A percentile compares a stretch with the other conserved stretches of the same genome.
These are phyloP conservation scores for Maudiozyma humilis DNA, from an alignment of 1,139 yeast genomes.

Conservation along the genomic window DNA sequence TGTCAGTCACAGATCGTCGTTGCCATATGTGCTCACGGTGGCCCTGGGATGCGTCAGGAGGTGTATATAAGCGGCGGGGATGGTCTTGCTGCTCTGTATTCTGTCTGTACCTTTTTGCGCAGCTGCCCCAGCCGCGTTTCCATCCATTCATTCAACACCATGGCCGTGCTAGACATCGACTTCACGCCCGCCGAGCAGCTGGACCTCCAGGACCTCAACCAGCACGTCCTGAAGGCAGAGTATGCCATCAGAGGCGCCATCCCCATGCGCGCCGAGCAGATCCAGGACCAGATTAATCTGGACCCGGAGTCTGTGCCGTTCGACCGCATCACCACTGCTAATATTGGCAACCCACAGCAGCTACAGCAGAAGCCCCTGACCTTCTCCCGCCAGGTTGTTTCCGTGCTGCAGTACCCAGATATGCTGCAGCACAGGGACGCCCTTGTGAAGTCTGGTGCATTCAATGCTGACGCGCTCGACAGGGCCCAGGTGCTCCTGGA, in stretches of 20 bases:
- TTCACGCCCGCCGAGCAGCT: constrained; percentile 29
- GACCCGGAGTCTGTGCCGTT: constrained; percentile 64
- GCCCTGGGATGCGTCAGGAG: too few relatives aligned
- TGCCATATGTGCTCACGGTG: constrained; percentile 2
- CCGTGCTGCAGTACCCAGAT: constrained; percentile 77
- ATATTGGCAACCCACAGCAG: constrained; percentile 96
- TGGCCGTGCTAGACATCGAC: constrained; percentile 1
- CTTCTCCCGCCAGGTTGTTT: constrained; percentile 82
- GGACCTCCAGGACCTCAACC: constrained; percentile 52
- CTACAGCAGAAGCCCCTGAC: constrained; percentile 87
- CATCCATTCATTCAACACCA: too few relatives aligned
- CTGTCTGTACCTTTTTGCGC: too few relatives aligned
- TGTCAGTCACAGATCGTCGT: neutral
- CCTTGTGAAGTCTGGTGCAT: constrained; percentile 31
- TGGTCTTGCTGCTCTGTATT: too few relatives aligned
- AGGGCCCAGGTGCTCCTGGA: constrained; percentile 57
- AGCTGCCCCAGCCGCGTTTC: too few relatives aligned
- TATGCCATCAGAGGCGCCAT: constrained; percentile 92
- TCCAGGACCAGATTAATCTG: constrained; percentile 46
- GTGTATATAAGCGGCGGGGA: too few relatives aligned
- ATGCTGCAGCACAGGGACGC: constrained; percentile 34
- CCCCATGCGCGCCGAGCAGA: constrained; percentile 82
- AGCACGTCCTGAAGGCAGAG: constrained; percentile 69
- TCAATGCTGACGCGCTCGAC: constrained; percentile 63
- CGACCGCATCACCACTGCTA: constrained; percentile 67